These are phyloP conservation scores for Polychytrium aggregatum DNA, from an alignment of 192 early-diverging fungal genomes.

Conservation along the genomic window DNA sequence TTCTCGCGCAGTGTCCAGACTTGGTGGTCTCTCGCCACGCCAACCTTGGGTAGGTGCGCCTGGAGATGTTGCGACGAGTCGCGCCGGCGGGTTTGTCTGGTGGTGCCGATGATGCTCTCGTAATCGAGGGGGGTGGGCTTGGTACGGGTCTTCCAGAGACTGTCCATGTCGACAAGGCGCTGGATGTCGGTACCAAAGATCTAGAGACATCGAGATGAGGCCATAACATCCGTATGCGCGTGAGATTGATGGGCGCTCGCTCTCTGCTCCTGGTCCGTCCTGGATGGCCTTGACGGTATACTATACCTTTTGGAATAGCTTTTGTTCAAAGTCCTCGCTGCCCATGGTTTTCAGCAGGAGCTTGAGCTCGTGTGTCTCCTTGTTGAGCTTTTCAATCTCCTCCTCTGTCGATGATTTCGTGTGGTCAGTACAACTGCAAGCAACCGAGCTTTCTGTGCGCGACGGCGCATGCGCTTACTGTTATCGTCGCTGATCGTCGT, in stretches of 20 bases:
- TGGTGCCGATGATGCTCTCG: slow-evolving; percentile 6
- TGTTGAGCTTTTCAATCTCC: slow-evolving; percentile 61
- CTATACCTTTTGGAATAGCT: slow-evolving; percentile 34
- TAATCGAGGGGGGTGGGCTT: slow-evolving; percentile 61
- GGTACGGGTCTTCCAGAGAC: slow-evolving; percentile 73
- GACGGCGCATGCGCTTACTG: too few species aligned
- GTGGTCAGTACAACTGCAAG: background rate
- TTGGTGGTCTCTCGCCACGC: slow-evolving; percentile 52
- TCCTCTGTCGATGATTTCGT: too few species aligned
- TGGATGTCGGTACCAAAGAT: slow-evolving; percentile 74
- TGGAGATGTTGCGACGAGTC: slow-evolving; percentile 3
- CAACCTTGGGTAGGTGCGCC: background rate
- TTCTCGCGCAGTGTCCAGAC: slow-evolving; percentile 63
- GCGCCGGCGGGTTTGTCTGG: slow-evolving; percentile 4
- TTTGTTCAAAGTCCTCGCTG: slow-evolving; percentile 36
- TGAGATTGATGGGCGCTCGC: background rate
- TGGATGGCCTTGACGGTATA: background rate
- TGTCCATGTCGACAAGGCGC: slow-evolving; percentile 69
- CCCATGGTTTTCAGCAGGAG: slow-evolving; percentile 51
- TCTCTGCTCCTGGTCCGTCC: too few species aligned
- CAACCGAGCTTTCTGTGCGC: too few species aligned
- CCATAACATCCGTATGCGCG: background rate
- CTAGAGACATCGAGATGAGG: slow-evolving; percentile 28
- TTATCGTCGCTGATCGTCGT: slow-evolving; percentile 15
- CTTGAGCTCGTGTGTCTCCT: slow-evolving; percentile 64